Evolutionary conservation across 768 basidiomycete genomes (phyloP), one percentile per base, ranked within the genome.

Genomic region (Boletus insuetus): DNA sequence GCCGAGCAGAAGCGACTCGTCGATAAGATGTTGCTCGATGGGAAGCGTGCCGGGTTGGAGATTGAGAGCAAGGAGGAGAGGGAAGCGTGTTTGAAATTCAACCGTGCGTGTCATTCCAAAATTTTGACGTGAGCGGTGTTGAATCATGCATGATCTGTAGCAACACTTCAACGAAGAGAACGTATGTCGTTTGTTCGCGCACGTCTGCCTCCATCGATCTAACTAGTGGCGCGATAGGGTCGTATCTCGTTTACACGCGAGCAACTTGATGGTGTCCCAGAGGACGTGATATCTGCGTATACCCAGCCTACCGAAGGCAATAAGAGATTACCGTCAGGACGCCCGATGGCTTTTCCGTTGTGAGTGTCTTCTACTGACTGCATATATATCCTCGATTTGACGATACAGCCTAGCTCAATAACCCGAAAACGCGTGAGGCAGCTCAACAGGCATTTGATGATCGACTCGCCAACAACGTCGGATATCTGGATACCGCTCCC

Each of bases 91-190:
- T 73, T 91, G n/a, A 86, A 90, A 65, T 94, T 94, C 62, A 83
- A 83, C 79, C 69, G 89, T 90, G 63, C 9, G 53, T 53, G 10
- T 34, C 1, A 8, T 46, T 37, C 12, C 2, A 6, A 24, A 16
- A 1, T 26, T 11, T 37, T 22, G 22, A 22, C 22, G 32, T 37
- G 37, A 38, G 1, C 4, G 13, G 17, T n/a, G n/a, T 10, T 50
- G 32, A 51, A 42, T 41, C 16, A 3, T 17, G 26, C 17, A 9
- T 34, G 51, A 40, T 11, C 11, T 32, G 5, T 54, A 89, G 86
- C 91, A 89, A 85, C 91, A 92, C 73, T 91, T 87, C 74, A 93
- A 93, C 62, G 91, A 95, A 70, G 92, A 94, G 66, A 85, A 86
- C 40, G 89, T 89, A 60, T 46, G 76, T 62, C 12, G 9, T 6